Evolutionary conservation across 306 rosid species (phyloP).

Genomic region (Ammopiptanthus mongolicus): DNA sequence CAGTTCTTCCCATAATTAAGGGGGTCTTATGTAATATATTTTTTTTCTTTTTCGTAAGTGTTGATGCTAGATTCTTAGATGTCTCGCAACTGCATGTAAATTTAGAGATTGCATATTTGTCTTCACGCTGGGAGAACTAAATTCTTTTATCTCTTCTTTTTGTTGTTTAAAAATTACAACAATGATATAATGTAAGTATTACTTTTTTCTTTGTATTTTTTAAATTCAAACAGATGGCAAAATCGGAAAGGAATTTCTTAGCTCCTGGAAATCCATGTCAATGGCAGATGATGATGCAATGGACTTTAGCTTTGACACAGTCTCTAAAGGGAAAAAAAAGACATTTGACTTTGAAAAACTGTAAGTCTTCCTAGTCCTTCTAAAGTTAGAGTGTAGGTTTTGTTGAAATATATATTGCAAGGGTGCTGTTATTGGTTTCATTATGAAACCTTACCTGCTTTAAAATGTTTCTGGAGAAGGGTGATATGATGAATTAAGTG

Average conservation of each 20-base stretch:
- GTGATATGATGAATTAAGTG: constrained; percentile 9
- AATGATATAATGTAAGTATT: not conserved
- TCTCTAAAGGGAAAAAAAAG: constrained; percentile 61
- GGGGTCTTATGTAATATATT: not conserved
- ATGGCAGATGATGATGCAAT: constrained; percentile 62
- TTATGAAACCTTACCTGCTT: constrained; percentile 12
- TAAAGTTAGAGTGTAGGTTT: not conserved
- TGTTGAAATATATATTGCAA: constrained; percentile 5
- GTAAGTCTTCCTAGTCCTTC: constrained; percentile 41
- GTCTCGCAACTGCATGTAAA: constrained; percentile 11
- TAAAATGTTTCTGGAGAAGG: constrained; percentile 8
- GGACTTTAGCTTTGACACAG: constrained; percentile 63
- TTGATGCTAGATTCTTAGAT: not conserved
- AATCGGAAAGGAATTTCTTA: constrained; percentile 67
- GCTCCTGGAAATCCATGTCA: constrained; percentile 90
- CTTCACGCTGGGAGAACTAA: not conserved
- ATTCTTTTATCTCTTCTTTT: not conserved
- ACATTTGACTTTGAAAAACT: constrained; percentile 67
- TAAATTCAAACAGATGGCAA: constrained; percentile 55
- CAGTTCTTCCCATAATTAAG: not conserved
- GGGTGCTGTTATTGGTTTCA: constrained; percentile 3
- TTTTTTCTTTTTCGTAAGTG: not conserved
- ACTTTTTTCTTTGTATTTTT: not conserved
- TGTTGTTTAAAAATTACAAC: not conserved
- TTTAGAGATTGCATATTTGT: constrained; percentile 16